These are phyloP conservation scores for Pulicaria dysenterica DNA, from an alignment of 129 eudicot genomes.

Conservation along the genomic window DNA sequence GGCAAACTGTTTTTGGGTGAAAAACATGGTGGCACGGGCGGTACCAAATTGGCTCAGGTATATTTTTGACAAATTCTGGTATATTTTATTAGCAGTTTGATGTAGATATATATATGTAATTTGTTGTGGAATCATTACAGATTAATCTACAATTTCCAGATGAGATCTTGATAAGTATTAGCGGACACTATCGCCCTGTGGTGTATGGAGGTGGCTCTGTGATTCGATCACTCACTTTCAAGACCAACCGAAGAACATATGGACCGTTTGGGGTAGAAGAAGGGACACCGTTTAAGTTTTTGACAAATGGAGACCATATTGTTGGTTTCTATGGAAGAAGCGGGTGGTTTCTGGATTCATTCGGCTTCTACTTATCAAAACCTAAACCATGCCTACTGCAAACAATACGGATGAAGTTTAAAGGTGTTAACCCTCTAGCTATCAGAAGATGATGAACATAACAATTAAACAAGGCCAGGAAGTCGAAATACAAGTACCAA, in stretches of 20 bases:
- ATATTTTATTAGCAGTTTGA: neutral
- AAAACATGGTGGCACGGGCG: slow-evolving; percentile 77
- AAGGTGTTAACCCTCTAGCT: slow-evolving; percentile 24
- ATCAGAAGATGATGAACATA: slow-evolving; percentile 12
- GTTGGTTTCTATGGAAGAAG: slow-evolving; percentile 73
- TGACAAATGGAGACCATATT: slow-evolving; percentile 50
- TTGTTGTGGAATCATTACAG: slow-evolving; percentile 22
- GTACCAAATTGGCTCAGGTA: slow-evolving; percentile 53
- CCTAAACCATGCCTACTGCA: slow-evolving; percentile 31
- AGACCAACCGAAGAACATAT: slow-evolving; percentile 58
- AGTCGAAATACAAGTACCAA: too few relatives aligned
- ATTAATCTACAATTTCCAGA: slow-evolving; percentile 74
- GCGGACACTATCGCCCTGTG: slow-evolving; percentile 61
- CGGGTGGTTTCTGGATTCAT: slow-evolving; percentile 78
- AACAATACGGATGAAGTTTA: slow-evolving; percentile 38
- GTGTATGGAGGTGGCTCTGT: slow-evolving; percentile 64
- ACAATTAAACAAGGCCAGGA: neutral
- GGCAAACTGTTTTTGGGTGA: slow-evolving; percentile 46
- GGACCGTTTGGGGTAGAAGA: slow-evolving; percentile 79
- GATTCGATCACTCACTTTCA: slow-evolving; percentile 59
- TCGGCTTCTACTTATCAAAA: slow-evolving; percentile 50
- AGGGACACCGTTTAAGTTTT: slow-evolving; percentile 62
- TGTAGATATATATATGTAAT: neutral
- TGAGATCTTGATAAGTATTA: slow-evolving; percentile 53
- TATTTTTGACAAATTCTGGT: neutral